phyloP scores from a whole-genome alignment of 2,329 filamentous ascomycete species.

The Penicillium polonicum region DNA sequence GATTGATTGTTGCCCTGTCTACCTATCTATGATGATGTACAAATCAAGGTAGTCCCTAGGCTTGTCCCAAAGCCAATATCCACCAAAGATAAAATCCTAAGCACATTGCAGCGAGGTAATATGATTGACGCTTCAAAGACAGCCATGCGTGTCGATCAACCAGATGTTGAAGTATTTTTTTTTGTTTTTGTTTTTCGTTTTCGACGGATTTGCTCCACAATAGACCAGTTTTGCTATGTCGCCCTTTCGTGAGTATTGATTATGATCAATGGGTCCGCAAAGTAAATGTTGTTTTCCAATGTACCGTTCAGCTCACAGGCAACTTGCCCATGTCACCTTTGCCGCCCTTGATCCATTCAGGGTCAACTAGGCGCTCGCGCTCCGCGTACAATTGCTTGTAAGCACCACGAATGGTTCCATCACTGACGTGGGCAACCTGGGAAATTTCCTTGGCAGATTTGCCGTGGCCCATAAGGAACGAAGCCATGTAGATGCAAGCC shows the following conservation, averaged over 20 bases:
- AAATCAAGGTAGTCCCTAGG: neutral
- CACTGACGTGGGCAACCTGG: slow-evolving; percentile 80
- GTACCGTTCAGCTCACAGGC: slow-evolving; percentile 49
- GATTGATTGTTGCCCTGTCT: neutral
- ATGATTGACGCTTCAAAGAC: neutral
- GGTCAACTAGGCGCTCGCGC: slow-evolving; percentile 70
- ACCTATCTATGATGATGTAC: neutral
- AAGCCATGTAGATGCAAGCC: slow-evolving; percentile 95
- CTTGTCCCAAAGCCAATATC: neutral
- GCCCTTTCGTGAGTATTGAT: neutral
- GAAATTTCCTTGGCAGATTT: slow-evolving; percentile 86
- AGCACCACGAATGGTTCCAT: slow-evolving; percentile 93
- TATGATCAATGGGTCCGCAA: neutral
- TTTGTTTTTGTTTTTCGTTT: neutral
- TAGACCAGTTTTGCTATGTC: neutral
- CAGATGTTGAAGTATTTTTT: neutral
- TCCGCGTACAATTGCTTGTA: slow-evolving; percentile 84
- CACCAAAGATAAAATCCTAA: slow-evolving; percentile 4
- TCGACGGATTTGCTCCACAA: neutral
- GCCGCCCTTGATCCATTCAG: slow-evolving; percentile 71
- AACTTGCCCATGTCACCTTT: slow-evolving; percentile 70
- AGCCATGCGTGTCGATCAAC: neutral
- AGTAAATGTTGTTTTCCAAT: neutral
- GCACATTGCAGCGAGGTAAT: neutral
- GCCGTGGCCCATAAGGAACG: slow-evolving; percentile 75